Conservation (phyloP, 192 early-diverging fungal genomes). For the Gigaspora rosea region DNA sequence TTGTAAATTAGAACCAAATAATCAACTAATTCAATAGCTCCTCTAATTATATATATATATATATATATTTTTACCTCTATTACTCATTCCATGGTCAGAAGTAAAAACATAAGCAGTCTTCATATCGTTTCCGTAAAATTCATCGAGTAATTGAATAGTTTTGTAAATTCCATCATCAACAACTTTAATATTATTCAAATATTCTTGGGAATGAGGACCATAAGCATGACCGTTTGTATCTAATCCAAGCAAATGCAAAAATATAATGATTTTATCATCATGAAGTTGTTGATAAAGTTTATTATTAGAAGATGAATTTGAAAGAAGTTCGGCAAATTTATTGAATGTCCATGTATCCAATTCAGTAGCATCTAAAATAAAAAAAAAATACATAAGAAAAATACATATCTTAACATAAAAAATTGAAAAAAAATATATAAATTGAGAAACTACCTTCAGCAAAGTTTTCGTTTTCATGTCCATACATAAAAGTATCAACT, state of each 20-base stretch:
- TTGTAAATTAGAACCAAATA: neutral
- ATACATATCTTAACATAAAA: neutral
- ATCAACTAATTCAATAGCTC: neutral
- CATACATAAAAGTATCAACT: slow-evolving; percentile 92
- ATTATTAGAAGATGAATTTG: slow-evolving; percentile 44
- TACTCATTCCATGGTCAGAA: slow-evolving; percentile 96
- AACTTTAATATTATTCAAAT: slow-evolving; percentile 80
- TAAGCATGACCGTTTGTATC: slow-evolving; percentile 94
- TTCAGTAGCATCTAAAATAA: slow-evolving; percentile 68
- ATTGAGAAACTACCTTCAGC: slow-evolving; percentile 52
- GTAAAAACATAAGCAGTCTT: slow-evolving; percentile 91
- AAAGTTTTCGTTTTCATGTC: slow-evolving; percentile 86
- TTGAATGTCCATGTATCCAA: slow-evolving; percentile 95
- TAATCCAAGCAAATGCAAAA: slow-evolving; percentile 92
- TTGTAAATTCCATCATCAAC: slow-evolving; percentile 78
- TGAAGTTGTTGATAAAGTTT: slow-evolving; percentile 62
- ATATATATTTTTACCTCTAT: slow-evolving; percentile 64
- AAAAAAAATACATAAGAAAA: neutral
- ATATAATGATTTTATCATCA: slow-evolving; percentile 82
- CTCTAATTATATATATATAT: neutral
- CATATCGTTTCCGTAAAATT: slow-evolving; percentile 78
- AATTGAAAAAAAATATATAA: neutral
- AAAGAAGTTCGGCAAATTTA: slow-evolving; percentile 72
- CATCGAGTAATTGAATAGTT: slow-evolving; percentile 68
- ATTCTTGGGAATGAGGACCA: slow-evolving; percentile 83